Conservation (phyloP, 768 basidiomycete genomes). For the Agaricus subrufescens region DNA sequence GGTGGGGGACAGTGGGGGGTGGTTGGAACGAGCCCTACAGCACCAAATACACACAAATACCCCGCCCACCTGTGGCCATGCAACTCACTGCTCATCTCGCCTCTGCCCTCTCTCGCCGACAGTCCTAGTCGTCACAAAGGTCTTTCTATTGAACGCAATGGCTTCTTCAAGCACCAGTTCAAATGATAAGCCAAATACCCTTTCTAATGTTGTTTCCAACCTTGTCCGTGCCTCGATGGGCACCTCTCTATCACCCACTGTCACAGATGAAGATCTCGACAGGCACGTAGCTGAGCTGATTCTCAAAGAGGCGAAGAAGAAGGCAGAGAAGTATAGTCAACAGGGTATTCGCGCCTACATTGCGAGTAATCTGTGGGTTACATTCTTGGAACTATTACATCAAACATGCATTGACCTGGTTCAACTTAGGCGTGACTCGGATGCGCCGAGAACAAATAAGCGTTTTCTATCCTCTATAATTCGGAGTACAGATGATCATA, state of each 20-base stretch:
- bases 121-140: not conserved
- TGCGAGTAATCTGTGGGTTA: conserved; percentile 41
- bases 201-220: conserved; percentile 81
- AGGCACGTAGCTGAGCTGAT: conserved; percentile 89
- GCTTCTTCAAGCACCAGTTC: not conserved
- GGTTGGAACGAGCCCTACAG: not conserved
- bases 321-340: conserved; percentile 74
- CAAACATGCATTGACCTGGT: not conserved
- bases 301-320: conserved; percentile 88
- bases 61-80: no score
- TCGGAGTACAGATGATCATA: conserved; percentile 93
- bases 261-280: conserved; percentile 85
- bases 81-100: no score
- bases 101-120: no score
- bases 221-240: conserved; percentile 81
- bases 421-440: conserved; percentile 21
- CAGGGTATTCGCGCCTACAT: conserved; percentile 80
- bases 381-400: no score
- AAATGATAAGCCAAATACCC: conserved; percentile 38
- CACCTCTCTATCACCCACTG: conserved; percentile 46
- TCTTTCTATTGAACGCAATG: not conserved
- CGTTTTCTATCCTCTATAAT: conserved; percentile 84
- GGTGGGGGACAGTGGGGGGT: no score
- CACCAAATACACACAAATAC: conserved; percentile 8
- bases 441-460: conserved; percentile 77